Conservation (phyloP, 768 basidiomycete genomes). For the Hydnomerulius pinastri region DNA sequence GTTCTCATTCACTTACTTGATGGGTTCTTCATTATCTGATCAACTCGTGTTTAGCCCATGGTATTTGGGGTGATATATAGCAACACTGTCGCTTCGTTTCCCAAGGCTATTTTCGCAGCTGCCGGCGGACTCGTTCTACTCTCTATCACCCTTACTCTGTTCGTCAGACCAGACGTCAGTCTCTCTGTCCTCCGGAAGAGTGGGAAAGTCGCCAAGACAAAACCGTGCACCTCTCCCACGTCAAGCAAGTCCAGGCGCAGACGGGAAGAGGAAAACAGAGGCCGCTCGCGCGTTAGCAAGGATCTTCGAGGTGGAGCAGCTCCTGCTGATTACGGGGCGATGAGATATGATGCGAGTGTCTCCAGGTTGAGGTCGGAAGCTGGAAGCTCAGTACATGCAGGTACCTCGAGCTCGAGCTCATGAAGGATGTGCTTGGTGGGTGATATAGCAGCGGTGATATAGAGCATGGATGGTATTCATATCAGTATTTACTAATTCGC, state of each 20-base stretch:
- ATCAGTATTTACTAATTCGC: slow-evolving; percentile 19
- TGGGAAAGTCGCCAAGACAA: slow-evolving; percentile 6
- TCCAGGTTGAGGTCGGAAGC: slow-evolving; percentile 8
- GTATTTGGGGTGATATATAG: slow-evolving; percentile 71
- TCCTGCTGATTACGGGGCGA: slow-evolving; percentile 18
- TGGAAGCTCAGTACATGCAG: slow-evolving; percentile 5
- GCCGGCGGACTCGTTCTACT: slow-evolving; percentile 56
- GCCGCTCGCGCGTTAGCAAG: slow-evolving; percentile 39
- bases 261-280: slow-evolving; percentile 20
- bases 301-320: slow-evolving; percentile 39
- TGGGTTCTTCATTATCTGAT: slow-evolving; percentile 12
- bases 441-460: slow-evolving; percentile 6
- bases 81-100: slow-evolving; percentile 60
- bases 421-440: neutral
- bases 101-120: slow-evolving; percentile 66
- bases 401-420: neutral
- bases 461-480: slow-evolving; percentile 1
- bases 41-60: slow-evolving; percentile 50
- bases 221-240: neutral
- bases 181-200: slow-evolving; percentile 18
- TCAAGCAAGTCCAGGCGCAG: slow-evolving; percentile 12
- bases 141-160: slow-evolving; percentile 48
- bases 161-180: slow-evolving; percentile 39
- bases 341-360: slow-evolving; percentile 7
- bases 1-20: slow-evolving; percentile 11